Percentiles rank a stretch among this genome's conserved stretches.
Evolutionary conservation across 495 filamentous ascomycete species (phyloP).

Genomic region (Penicilliopsis zonata): DNA sequence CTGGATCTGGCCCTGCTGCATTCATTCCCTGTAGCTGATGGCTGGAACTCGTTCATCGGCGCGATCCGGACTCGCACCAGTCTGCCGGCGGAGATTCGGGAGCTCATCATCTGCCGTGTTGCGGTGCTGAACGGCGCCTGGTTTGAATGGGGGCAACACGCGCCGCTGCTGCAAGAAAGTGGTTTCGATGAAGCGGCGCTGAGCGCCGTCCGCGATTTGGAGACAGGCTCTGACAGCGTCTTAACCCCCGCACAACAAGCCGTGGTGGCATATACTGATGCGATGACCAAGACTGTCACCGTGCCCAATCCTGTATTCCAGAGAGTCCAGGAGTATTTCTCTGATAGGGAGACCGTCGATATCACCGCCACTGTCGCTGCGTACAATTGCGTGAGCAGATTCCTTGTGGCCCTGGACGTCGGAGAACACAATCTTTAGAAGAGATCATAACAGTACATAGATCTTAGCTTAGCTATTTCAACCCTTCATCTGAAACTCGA

Average conservation of each 20-base stretch:
- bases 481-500: too few species aligned
- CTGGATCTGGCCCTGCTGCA: constrained; percentile 68
- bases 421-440: constrained; percentile 48
- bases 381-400: constrained; percentile 81
- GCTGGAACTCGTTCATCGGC: constrained; percentile 72
- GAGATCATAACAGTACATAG: too few species aligned
- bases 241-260: constrained; percentile 49
- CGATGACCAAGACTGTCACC: constrained; percentile 55
- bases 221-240: constrained; percentile 12
- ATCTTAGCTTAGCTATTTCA: too few species aligned
- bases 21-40: constrained; percentile 57
- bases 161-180: constrained; percentile 42
- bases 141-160: constrained; percentile 73
- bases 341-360: constrained; percentile 62
- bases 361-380: constrained; percentile 67
- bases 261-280: constrained; percentile 59
- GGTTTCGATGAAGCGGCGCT: constrained; percentile 41
- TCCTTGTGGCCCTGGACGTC: constrained; percentile 75
- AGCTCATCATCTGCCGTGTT: constrained; percentile 64
- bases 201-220: constrained; percentile 22
- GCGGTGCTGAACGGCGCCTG: constrained; percentile 61
- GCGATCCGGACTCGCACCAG: constrained; percentile 57
- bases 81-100: constrained; percentile 46
- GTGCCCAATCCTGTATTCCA: constrained; percentile 55
- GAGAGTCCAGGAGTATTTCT: constrained; percentile 43